Evolutionary conservation across 768 basidiomycete genomes (phyloP).

Genomic region (Mycena crocata): DNA sequence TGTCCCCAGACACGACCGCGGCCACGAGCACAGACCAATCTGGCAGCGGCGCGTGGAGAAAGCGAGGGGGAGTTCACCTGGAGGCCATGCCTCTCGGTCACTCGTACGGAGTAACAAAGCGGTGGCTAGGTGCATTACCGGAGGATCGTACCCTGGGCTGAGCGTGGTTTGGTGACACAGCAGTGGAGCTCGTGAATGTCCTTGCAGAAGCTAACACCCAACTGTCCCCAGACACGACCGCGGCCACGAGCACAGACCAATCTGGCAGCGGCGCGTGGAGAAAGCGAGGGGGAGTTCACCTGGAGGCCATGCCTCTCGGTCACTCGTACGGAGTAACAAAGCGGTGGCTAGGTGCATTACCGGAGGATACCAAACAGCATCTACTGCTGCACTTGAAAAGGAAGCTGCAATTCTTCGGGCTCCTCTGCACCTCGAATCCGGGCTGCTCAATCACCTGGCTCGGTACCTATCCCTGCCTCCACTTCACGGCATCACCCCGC

Average conservation of each 20-base stretch:
- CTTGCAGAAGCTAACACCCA: neutral
- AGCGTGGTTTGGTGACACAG: neutral
- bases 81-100: neutral
- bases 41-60: neutral
- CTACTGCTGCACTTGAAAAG: neutral
- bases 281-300: neutral
- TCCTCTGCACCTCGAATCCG: neutral
- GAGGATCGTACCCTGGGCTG: neutral
- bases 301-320: neutral
- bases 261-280: neutral
- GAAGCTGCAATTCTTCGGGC: neutral
- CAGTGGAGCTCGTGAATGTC: neutral
- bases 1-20: conserved; percentile 1
- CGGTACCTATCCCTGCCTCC: neutral
- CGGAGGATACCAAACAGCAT: neutral
- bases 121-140: too few relatives aligned
- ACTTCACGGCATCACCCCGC: neutral
- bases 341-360: conserved; percentile 1
- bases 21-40: neutral
- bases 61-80: neutral
- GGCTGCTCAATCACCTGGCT: neutral
- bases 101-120: too few relatives aligned
- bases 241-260: neutral
- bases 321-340: neutral
- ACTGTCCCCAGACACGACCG: neutral